These are phyloP conservation scores for Schoenoplectus tabernaemontani DNA, from an alignment of 202 grass and related monocot species.

Conservation along the genomic window DNA sequence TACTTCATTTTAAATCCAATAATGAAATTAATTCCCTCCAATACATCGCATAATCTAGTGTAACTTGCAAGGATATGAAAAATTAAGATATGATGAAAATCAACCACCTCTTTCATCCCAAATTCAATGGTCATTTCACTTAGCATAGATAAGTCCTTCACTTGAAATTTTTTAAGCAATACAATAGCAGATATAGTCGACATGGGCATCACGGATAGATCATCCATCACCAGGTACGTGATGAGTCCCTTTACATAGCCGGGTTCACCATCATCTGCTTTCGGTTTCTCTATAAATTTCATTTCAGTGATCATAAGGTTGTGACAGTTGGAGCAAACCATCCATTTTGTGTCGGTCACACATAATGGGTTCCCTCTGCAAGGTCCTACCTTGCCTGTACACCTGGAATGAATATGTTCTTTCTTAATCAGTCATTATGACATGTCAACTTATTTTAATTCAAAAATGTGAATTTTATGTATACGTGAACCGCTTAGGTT, in stretches of 20 bases:
- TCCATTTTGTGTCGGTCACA: constrained; percentile 35
- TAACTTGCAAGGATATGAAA: not conserved
- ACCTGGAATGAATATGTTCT: constrained; percentile 30
- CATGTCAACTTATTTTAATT: not conserved
- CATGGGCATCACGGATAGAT: constrained; percentile 54
- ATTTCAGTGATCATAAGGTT: constrained; percentile 56
- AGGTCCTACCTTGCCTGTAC: not conserved
- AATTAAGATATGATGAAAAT: not conserved
- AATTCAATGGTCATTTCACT: constrained; percentile 41
- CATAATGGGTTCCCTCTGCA: constrained; percentile 31
- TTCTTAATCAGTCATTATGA: not conserved
- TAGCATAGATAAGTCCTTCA: constrained; percentile 42
- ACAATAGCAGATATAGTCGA: constrained; percentile 66
- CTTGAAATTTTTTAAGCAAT: constrained; percentile 55
- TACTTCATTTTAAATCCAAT: not conserved
- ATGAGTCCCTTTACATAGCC: constrained; percentile 55
- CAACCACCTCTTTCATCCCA: constrained; percentile 33
- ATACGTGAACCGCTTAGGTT: not conserved
- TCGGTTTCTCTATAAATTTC: constrained; percentile 23
- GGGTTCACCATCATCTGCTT: not conserved
- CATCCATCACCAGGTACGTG: constrained; percentile 69
- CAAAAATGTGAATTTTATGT: not conserved
- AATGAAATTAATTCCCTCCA: not conserved
- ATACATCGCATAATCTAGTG: not conserved
- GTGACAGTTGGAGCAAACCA: constrained; percentile 45